Base-by-base conservation (phyloP, 192 early-diverging fungal species). In the Jimgerdemannia lactiflua region DNA sequence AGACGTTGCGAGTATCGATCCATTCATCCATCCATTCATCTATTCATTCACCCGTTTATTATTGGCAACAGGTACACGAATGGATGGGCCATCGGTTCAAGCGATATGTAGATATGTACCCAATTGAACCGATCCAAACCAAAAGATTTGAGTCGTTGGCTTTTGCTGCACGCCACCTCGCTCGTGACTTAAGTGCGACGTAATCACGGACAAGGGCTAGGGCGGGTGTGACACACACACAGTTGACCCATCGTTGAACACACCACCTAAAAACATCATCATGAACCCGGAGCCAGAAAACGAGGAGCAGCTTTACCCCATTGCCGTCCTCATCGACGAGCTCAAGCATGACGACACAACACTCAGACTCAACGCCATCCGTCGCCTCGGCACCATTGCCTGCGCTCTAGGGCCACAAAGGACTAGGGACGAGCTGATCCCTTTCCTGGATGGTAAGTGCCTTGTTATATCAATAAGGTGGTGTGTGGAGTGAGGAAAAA, bases 381-480 rank as follows among this genome's bases (percentile, higher is more conserved):
- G 87, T 69, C 88, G 94, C 43, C 85, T 97, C 39, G 83, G 88
- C 40, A 92, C 92, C 67, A 97, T 97, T 71, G 96, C 97, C 17
- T 87, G 94, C 59, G 97, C 98, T 18, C 89, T 99, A 44, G 98
- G 98, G 42, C 92, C 91, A 66, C 95, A 98, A 83, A 91, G 98
- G 69, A 95, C 98, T 49, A 88, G 98, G 42, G 91, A 93, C 43
- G 98, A 99, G 86, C 91, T 99, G 42, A 91, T 99, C 84, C 97
- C 97, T 20, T 99, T 99, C 79, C 87, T 99, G 65, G 97, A 98
- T 87, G 95, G 95, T 97, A 84, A 75, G 75, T 69, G 44, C 1
- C 29, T 0, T 29, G 29, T 29, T 29, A 0, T 29, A 29, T 29
- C 29, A 29, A 29, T 29, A 18, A 65, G 17, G 18, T 65, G 17